Percentiles rank a stretch among this genome's conserved stretches.
Evolutionary conservation across 2,329 filamentous ascomycete genomes (phyloP).

Genomic region (Penicillium nordicum): DNA sequence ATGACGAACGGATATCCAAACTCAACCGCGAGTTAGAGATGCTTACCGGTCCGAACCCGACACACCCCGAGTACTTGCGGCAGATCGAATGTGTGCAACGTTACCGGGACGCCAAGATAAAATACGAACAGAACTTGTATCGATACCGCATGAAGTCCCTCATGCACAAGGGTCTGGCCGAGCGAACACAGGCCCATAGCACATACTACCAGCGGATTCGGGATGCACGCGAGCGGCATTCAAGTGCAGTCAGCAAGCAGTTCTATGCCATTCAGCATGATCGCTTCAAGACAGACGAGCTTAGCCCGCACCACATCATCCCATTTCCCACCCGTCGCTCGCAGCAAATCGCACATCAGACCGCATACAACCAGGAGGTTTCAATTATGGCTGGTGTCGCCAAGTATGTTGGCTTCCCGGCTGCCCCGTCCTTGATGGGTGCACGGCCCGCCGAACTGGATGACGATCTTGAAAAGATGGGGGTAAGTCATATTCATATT

Average conservation of each 20-base stretch:
- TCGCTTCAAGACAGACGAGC: constrained; percentile 72
- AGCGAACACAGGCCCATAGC: constrained; percentile 79
- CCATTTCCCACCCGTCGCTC: constrained; percentile 73
- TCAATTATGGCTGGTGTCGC: constrained; percentile 85
- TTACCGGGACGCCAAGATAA: constrained; percentile 74
- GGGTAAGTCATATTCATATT: constrained; percentile 57
- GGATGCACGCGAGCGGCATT: constrained; percentile 73
- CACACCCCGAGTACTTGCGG: constrained; percentile 86
- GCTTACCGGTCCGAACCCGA: constrained; percentile 57
- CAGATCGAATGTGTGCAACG: constrained; percentile 86
- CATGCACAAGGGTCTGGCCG: constrained; percentile 70
- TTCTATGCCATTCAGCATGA: constrained; percentile 93
- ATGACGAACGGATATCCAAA: constrained; percentile 80
- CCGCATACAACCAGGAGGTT: constrained; percentile 92
- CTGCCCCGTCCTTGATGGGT: constrained; percentile 77
- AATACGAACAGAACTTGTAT: constrained; percentile 69
- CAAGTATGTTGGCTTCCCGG: constrained; percentile 94
- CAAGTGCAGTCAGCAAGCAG: constrained; percentile 78
- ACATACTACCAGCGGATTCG: constrained; percentile 87
- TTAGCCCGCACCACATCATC: constrained; percentile 76
- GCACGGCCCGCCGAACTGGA: constrained; percentile 72
- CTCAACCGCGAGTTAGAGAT: constrained; percentile 67
- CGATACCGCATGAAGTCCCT: constrained; percentile 71
- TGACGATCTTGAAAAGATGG: constrained; percentile 84
- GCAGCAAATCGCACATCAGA: constrained; percentile 77